A percentile compares a stretch with the other conserved stretches of the same genome.
phyloP scores from a whole-genome alignment of 2,329 filamentous ascomycete genomes.

The Monilinia vaccinii-corymbosi region DNA sequence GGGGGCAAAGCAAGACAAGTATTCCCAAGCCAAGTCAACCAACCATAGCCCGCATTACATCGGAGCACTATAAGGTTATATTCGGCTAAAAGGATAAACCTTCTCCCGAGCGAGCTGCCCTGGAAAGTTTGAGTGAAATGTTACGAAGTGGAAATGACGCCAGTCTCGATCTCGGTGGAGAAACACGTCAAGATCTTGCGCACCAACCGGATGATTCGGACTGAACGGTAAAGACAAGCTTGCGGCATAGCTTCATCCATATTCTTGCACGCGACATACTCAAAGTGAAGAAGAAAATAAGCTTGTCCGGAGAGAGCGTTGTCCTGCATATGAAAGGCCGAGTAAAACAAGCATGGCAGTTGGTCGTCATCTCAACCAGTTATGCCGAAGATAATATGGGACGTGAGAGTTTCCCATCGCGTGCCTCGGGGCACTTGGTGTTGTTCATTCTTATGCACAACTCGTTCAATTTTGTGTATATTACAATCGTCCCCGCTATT shows the following conservation, averaged over 20 bases:
- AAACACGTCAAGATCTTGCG: conserved; percentile 2
- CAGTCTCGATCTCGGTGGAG: neutral
- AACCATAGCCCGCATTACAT: neutral
- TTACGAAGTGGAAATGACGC: neutral
- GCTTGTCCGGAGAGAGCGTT: neutral
- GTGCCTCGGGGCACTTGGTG: neutral
- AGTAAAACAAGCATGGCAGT: neutral
- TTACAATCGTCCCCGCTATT: neutral
- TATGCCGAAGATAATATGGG: neutral
- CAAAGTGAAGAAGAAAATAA: neutral
- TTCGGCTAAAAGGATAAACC: conserved; percentile 1
- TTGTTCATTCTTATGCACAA: neutral
- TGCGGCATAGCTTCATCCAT: neutral
- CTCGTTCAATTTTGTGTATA: conserved; percentile 2
- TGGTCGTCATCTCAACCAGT: neutral
- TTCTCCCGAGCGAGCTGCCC: neutral
- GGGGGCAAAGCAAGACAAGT: neutral
- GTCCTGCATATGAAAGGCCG: neutral
- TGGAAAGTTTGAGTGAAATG: neutral
- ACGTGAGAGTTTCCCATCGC: neutral
- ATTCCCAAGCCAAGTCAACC: no score
- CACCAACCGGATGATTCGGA: conserved; percentile 7
- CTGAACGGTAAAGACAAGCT: neutral
- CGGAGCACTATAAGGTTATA: neutral
- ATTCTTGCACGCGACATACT: neutral